A percentile compares a stretch with the other conserved stretches of the same genome.
phyloP scores from a whole-genome alignment of 768 basidiomycete species.

The Lepiota brunneoincarnata region DNA sequence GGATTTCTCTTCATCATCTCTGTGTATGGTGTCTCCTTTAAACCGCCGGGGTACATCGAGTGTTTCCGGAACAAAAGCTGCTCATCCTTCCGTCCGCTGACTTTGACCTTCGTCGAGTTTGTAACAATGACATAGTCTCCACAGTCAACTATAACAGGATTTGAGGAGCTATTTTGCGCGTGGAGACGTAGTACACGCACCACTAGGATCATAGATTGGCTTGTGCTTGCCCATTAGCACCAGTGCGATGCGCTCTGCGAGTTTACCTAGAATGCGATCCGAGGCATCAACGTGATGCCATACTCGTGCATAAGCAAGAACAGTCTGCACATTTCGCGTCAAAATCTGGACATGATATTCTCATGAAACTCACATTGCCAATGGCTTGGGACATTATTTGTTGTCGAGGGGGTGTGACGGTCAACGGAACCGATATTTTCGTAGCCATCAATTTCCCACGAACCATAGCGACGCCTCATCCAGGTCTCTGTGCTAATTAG shows the following conservation, averaged over 20 bases:
- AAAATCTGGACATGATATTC: background rate
- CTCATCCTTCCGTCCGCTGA: constrained; percentile 86
- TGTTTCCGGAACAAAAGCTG: constrained; percentile 89
- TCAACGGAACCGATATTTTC: constrained; percentile 2
- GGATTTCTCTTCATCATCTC: constrained; percentile 84
- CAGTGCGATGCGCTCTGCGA: constrained; percentile 90
- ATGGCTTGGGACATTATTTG: constrained; percentile 72
- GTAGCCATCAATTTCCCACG: constrained; percentile 13
- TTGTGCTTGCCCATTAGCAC: constrained; percentile 99
- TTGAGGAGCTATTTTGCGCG: background rate
- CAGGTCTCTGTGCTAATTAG: too few relatives aligned
- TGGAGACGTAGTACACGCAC: constrained; percentile 40
- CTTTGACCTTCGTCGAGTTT: constrained; percentile 77
- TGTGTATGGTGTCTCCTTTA: constrained; percentile 87
- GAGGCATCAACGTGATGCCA: constrained; percentile 96
- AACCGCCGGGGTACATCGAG: constrained; percentile 88
- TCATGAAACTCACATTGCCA: constrained; percentile 61
- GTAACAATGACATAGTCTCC: constrained; percentile 98
- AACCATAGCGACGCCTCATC: background rate
- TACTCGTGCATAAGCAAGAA: constrained; percentile 88
- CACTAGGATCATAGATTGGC: constrained; percentile 90
- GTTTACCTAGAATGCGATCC: constrained; percentile 89
- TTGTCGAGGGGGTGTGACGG: constrained; percentile 10
- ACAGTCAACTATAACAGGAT: constrained; percentile 68
- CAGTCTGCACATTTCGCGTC: constrained; percentile 59